phyloP scores from a whole-genome alignment of 768 basidiomycete genomes.

The Neoboletus brunneissimus region DNA sequence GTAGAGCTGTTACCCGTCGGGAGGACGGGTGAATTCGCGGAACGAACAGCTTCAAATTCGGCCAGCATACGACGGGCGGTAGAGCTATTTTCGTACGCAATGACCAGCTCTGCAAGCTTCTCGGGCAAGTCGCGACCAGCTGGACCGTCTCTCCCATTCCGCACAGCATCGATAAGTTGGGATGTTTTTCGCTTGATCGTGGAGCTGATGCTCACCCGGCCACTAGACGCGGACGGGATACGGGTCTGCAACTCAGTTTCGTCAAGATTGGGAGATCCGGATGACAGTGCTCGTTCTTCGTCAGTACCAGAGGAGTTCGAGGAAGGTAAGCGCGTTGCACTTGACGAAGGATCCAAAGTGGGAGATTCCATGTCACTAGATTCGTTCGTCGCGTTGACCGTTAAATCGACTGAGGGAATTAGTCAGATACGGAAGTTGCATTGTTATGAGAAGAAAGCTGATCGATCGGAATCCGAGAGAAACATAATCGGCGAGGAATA shows the following conservation, averaged over 20 bases:
- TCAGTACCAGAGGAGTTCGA: constrained; percentile 51
- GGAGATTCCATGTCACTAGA: constrained; percentile 31
- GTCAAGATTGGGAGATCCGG: constrained; percentile 37
- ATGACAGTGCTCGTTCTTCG: constrained; percentile 67
- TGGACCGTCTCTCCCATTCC: constrained; percentile 28
- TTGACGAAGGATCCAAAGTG: constrained; percentile 33
- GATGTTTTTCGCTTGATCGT: constrained; percentile 73
- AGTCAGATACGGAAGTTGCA: constrained; percentile 1
- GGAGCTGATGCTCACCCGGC: constrained; percentile 43
- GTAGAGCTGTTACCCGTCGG: not conserved
- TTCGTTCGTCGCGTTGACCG: constrained; percentile 53
- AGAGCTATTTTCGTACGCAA: constrained; percentile 64
- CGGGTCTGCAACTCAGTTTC: constrained; percentile 54
- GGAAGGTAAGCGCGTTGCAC: constrained; percentile 28
- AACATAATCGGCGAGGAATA: too few species aligned
- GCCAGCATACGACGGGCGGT: constrained; percentile 58
- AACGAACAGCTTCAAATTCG: constrained; percentile 53
- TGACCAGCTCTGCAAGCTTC: constrained; percentile 68
- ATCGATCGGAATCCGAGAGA: not conserved
- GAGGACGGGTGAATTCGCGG: constrained; percentile 4
- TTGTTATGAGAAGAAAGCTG: not conserved
- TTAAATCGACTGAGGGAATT: constrained; percentile 58
- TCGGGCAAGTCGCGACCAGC: constrained; percentile 44
- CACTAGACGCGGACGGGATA: constrained; percentile 22
- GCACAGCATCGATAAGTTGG: constrained; percentile 62